Base-by-base conservation (phyloP, 495 filamentous ascomycete genomes). In the Annulohypoxylon stygium region DNA sequence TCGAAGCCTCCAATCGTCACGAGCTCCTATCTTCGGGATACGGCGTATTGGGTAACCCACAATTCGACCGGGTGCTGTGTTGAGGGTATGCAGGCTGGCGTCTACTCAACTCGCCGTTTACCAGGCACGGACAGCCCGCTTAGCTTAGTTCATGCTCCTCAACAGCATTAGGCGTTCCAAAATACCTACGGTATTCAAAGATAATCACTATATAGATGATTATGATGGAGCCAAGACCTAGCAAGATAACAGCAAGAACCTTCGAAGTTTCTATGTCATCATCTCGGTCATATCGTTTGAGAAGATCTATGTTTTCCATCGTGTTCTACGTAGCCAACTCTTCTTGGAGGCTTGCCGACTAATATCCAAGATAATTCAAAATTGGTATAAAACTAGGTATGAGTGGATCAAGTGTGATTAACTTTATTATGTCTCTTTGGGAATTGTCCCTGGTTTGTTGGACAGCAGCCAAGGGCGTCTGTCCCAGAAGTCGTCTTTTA, bases 401-500 rank as follows among this genome's bases (percentile, higher is more conserved):
- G 23, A 25, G 23, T 43, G 41, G 30, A 2, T 30, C 4, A 5
- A 8, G 14, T 20, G 4, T 43, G 65, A 59, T 65, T 73, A 30
- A 45, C 33, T 67, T 61, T 71, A 70, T 74, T 76, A 83, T 50
- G 79, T 81, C 77, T 90, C 82, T 53, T 85, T 86, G 3, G 89
- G 89, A 61, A 91, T 80, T 76, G 88, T 91, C 10, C 91, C 90
- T 23, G 91, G 88, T 75, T 90, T 92, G 62, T 91, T 90, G 14
- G 89, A 92, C 61, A 98, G 79, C 65, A 99, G 87, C 93, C 95
- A 97, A 7, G 94, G 93, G 75, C 92, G 85, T 73, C 85, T 84
- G 67, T 92, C 87, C 96, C 95, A 99, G 80, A 99, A 98, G 6
- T 92, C 91, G 82, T 98, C 92, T 67, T 91, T 92, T 78, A 98